Base-by-base conservation (phyloP, 345 rosid species). In the Aurinia saxatilis region DNA sequence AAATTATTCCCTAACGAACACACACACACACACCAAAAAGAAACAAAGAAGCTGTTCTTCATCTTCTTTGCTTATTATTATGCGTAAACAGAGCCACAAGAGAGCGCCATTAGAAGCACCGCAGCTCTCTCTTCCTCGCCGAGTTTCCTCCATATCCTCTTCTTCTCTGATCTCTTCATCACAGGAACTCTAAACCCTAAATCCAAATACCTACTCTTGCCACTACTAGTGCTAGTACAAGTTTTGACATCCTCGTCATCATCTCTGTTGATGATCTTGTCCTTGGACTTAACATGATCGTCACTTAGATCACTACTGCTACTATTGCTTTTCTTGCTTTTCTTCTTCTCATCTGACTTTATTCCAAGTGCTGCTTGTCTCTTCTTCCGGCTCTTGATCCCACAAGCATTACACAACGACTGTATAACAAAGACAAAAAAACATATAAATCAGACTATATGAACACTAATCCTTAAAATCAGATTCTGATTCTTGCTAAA, bases 341-440 rank as follows among this genome's bases (percentile, higher is more conserved):
- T 90, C 91, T 9, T 68, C 73, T 21, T 77, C 55, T 60, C 85
- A 76, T 46, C 67, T 72, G 72, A 42, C 27, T 21, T 66, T 18
- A 47, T 81, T 63, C 95, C 91, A 21, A 80, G 37, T 18, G 79
- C 75, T 0, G 88, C 96, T 33, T 96, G 81, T 36, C 85, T 84
- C 81, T 85, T 93, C 74, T 93, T 93, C 79, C 99, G 81, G 70
- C 96, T 93, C 68, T 95, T 84, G 73, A 93, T 93, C 71, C 99
- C 99, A 58, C 99, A 93, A 4, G 99, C 99, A 73, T 93, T 93
- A 47, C 99, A 93, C 13, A 93, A 72, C 5, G 99, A 93, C 99
- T 93, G 79, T 42, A 23, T 40, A 39, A 29, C 36, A 50, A 65
- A 46, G 5, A 5, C 5, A 27, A 1, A 0, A 13, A 23, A 18